phyloP scores from a whole-genome alignment of 345 rosid genomes.

The Moricandia moricandioides region DNA sequence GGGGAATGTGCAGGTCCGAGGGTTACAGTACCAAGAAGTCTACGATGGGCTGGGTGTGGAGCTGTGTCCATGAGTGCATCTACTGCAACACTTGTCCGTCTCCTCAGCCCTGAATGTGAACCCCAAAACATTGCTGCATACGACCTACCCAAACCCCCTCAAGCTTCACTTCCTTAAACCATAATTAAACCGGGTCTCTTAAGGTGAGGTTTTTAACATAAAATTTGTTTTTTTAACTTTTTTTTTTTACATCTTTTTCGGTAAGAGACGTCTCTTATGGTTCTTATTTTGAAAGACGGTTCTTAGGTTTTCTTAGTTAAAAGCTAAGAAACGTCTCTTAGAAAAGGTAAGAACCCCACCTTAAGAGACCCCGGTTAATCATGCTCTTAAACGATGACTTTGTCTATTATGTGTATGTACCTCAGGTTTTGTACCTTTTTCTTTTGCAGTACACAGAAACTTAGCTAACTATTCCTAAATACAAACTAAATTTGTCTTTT shows the following conservation, averaged over 20 bases:
- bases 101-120: constrained; percentile 90
- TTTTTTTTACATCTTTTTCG: too few species aligned
- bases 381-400: too few species aligned
- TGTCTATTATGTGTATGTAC: background rate
- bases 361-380: too few species aligned
- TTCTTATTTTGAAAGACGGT: too few species aligned
- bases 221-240: too few species aligned
- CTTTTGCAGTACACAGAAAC: background rate
- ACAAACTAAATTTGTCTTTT: background rate
- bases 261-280: too few species aligned
- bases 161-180: constrained; percentile 28
- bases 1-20: constrained; percentile 37
- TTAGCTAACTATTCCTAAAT: background rate
- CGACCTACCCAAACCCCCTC: constrained; percentile 39
- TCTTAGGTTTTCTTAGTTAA: too few species aligned
- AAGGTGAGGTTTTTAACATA: too few species aligned
- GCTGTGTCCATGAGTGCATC: constrained; percentile 67
- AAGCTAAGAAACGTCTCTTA: too few species aligned
- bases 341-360: too few species aligned
- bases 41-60: constrained; percentile 89
- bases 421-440: background rate
- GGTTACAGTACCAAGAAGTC: constrained; percentile 39
- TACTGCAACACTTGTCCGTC: constrained; percentile 69
- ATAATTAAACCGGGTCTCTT: too few species aligned
- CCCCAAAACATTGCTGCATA: constrained; percentile 90